A percentile compares a stretch with the other conserved stretches of the same genome.
These are phyloP conservation scores for Blastocystis sp. DNA, from an alignment of 352 stramenopile species.

Conservation along the genomic window DNA sequence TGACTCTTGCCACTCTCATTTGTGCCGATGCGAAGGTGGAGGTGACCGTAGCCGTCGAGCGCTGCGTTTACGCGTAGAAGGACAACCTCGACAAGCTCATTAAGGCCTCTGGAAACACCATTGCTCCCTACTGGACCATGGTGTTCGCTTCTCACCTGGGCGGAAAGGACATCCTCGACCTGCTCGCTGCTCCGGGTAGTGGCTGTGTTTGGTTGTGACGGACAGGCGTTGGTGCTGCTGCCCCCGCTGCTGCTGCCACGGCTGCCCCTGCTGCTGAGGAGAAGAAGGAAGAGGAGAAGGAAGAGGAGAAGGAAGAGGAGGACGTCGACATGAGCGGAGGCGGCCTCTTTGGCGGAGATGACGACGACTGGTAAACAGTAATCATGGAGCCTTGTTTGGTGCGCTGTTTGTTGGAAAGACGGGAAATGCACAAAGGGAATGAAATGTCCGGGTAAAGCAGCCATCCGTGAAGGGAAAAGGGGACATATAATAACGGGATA, in stretches of 20 bases:
- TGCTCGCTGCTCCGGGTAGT: constrained; percentile 60
- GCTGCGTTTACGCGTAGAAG: constrained; percentile 29
- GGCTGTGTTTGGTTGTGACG: neutral
- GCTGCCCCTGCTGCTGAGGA: constrained; percentile 38
- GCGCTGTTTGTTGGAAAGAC: constrained; percentile 10
- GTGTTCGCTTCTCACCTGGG: constrained; percentile 55
- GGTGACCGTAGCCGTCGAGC: neutral
- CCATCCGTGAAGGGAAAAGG: neutral
- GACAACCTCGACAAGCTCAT: constrained; percentile 65
- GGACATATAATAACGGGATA: neutral
- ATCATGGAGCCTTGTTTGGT: neutral
- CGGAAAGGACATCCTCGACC: constrained; percentile 49
- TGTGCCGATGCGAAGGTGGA: constrained; percentile 65
- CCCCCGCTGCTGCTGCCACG: constrained; percentile 17
- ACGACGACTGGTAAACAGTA: constrained; percentile 62
- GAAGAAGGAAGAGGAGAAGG: constrained; percentile 57
- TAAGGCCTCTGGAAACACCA: constrained; percentile 24
- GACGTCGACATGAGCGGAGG: constrained; percentile 58
- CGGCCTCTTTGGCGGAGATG: constrained; percentile 40
- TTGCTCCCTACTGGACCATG: constrained; percentile 64
- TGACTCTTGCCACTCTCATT: constrained; percentile 48
- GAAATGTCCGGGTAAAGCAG: neutral
- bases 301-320: constrained; percentile 67
- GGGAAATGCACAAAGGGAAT: neutral
- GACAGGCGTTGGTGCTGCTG: constrained; percentile 33